These are phyloP conservation scores for Reutealis trisperma DNA, from an alignment of 345 rosid species.

Conservation along the genomic window DNA sequence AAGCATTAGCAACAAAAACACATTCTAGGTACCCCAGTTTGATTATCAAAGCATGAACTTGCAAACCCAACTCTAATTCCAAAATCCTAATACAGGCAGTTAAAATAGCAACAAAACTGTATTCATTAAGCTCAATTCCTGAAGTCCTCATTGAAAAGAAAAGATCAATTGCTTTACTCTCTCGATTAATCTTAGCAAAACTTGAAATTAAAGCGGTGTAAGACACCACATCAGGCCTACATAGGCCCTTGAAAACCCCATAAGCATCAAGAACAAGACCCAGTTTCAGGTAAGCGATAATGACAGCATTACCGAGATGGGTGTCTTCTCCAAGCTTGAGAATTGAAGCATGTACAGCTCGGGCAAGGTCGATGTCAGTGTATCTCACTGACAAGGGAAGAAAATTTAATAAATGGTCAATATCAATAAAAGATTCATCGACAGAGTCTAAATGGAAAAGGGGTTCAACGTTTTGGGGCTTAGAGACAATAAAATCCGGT, in stretches of 20 bases:
- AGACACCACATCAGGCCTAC: constrained; percentile 67
- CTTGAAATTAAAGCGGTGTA: constrained; percentile 65
- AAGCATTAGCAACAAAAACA: constrained; percentile 59
- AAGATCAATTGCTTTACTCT: constrained; percentile 47
- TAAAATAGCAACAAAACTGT: constrained; percentile 53
- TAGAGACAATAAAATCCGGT: background rate
- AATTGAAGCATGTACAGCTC: constrained; percentile 61
- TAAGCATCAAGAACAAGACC: constrained; percentile 55
- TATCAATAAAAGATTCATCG: constrained; percentile 13
- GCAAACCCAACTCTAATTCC: constrained; percentile 49
- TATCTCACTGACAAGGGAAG: constrained; percentile 55
- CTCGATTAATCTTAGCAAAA: constrained; percentile 54
- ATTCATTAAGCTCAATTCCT: constrained; percentile 52
- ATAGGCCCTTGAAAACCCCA: constrained; percentile 45
- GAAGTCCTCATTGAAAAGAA: constrained; percentile 60
- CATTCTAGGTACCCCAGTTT: constrained; percentile 43
- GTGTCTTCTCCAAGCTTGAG: constrained; percentile 51
- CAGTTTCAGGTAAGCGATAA: constrained; percentile 63
- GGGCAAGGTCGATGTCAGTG: constrained; percentile 49
- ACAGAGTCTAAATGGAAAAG: constrained; percentile 16
- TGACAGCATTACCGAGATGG: constrained; percentile 51
- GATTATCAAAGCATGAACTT: constrained; percentile 50
- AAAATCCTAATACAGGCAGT: constrained; percentile 50
- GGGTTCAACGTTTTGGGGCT: constrained; percentile 21
- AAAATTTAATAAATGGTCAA: constrained; percentile 39